Conservation (phyloP, 371 early-diverging fungal species). For the Mortierella sp. region DNA sequence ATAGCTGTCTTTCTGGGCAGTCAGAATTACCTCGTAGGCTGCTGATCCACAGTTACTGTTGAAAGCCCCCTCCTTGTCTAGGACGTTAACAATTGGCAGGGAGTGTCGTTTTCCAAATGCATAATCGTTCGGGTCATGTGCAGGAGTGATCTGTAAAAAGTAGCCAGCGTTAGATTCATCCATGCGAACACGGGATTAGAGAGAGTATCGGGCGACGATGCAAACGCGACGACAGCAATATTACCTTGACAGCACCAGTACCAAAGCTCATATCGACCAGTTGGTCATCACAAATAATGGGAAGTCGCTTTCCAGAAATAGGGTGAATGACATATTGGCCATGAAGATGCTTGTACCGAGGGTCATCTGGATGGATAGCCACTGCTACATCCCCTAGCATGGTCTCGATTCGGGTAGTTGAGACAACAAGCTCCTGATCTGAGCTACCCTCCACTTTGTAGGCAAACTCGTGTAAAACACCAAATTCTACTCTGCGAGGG, state of each 20-base stretch:
- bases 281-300: slow-evolving; percentile 87
- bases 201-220: not conserved
- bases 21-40: slow-evolving; percentile 59
- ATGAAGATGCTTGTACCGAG: slow-evolving; percentile 83
- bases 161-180: not conserved
- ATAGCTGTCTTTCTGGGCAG: too few species aligned
- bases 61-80: slow-evolving; percentile 87
- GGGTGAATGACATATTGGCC: slow-evolving; percentile 93
- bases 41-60: slow-evolving; percentile 69
- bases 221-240: not conserved
- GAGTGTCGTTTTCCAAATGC: slow-evolving; percentile 90
- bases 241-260: slow-evolving; percentile 97
- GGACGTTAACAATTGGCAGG: slow-evolving; percentile 83
- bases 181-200: not conserved
- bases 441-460: slow-evolving; percentile 69
- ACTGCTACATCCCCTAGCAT: slow-evolving; percentile 99
- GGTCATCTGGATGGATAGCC: slow-evolving; percentile 94
- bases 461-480: slow-evolving; percentile 75
- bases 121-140: slow-evolving; percentile 98
- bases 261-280: slow-evolving; percentile 95
- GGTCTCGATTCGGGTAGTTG: slow-evolving; percentile 99
- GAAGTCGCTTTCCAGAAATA: slow-evolving; percentile 81
- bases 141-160: slow-evolving; percentile 88
- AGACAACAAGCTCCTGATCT: slow-evolving; percentile 79
- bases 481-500: slow-evolving; percentile 78